phyloP scores from a whole-genome alignment of 2,329 filamentous ascomycete genomes.

The Paecilomyces fulvus region DNA sequence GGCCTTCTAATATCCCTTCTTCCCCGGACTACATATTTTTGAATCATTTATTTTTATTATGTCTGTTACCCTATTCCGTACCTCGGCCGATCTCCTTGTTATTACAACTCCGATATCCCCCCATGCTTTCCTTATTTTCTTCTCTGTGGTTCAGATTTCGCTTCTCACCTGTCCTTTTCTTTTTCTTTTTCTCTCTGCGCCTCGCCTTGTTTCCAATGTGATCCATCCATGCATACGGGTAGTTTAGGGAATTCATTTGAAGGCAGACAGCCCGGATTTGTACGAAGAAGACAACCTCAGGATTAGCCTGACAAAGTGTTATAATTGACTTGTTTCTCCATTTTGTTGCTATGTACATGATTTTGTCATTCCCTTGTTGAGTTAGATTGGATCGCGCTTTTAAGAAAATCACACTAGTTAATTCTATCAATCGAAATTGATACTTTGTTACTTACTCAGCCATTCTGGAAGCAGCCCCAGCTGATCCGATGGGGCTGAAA shows the following conservation, averaged over 20 bases:
- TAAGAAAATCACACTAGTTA: too few species aligned
- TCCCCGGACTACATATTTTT: not conserved
- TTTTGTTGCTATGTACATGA: not conserved
- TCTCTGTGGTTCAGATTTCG: not conserved
- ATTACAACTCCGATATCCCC: slow-evolving; percentile 5
- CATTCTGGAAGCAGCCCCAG: too few species aligned
- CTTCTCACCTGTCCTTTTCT: slow-evolving; percentile 1
- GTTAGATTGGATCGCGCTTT: not conserved
- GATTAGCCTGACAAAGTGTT: not conserved
- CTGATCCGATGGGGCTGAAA: too few species aligned
- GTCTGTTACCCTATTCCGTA: slow-evolving; percentile 1
- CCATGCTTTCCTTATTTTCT: not conserved
- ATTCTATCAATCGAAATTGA: too few species aligned
- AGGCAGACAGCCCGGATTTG: not conserved
- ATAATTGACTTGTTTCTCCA: not conserved
- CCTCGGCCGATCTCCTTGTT: slow-evolving; percentile 1
- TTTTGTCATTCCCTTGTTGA: not conserved
- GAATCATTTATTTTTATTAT: not conserved
- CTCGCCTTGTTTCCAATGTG: slow-evolving; percentile 1
- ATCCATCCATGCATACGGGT: slow-evolving; percentile 5
- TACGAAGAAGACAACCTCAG: not conserved
- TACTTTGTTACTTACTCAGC: too few species aligned
- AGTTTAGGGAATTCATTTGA: slow-evolving; percentile 3
- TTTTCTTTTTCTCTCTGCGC: not conserved
- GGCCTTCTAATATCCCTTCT: not conserved